Evolutionary conservation across 768 basidiomycete species (phyloP).

Genomic region (Chalciporus piperatus): DNA sequence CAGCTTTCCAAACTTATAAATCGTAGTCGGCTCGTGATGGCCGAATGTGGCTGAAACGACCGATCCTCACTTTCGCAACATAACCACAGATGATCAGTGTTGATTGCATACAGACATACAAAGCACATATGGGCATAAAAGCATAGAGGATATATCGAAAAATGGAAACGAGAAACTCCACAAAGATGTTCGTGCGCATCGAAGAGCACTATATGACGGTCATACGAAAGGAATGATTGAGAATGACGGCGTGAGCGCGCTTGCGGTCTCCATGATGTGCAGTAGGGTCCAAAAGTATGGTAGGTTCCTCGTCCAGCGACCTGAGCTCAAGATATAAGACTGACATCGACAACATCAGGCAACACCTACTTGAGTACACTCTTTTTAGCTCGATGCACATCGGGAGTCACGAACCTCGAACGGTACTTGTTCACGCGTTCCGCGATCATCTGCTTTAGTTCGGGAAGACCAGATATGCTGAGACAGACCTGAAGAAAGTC

Average conservation of each 20-base stretch:
- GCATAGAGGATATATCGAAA: not conserved
- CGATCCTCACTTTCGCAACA: not conserved
- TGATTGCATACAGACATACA: conserved; percentile 1
- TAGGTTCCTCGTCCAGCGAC: conserved; percentile 25
- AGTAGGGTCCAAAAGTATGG: conserved; percentile 22
- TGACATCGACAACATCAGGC: not conserved
- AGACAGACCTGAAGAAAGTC: conserved; percentile 22
- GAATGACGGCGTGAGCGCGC: not conserved
- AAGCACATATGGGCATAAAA: conserved; percentile 5
- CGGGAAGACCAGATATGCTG: conserved; percentile 33
- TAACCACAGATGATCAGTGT: not conserved
- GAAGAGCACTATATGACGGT: conserved; percentile 18
- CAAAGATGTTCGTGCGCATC: not conserved
- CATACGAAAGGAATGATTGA: conserved; percentile 17
- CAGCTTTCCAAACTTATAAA: conserved; percentile 11
- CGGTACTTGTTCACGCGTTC: conserved; percentile 26
- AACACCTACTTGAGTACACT: conserved; percentile 23
- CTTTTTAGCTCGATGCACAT: conserved; percentile 20
- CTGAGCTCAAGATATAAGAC: conserved; percentile 16
- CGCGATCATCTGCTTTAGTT: conserved; percentile 29
- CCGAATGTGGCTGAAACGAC: conserved; percentile 21
- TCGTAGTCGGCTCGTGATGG: conserved; percentile 21
- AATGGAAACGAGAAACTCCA: not conserved
- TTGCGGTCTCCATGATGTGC: conserved; percentile 3
- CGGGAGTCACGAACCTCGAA: conserved; percentile 12